Evolutionary conservation across 2,329 filamentous ascomycete species (phyloP).

Genomic region (Microcyclosporella mali): DNA sequence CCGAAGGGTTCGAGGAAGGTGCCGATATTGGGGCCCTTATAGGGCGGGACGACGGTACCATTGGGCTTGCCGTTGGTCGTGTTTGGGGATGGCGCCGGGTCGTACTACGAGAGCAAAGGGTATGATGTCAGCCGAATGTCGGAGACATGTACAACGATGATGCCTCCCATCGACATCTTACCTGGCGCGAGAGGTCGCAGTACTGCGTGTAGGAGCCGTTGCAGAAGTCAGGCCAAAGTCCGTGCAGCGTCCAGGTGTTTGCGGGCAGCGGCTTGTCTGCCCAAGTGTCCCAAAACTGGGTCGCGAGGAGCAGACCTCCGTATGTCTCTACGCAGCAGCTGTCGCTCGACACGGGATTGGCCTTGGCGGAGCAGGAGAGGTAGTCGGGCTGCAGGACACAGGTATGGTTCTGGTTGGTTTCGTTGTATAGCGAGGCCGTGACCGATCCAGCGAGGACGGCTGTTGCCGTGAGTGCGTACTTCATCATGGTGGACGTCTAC

Average conservation of each 20-base stretch:
- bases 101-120: constrained; percentile 54
- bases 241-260: constrained; percentile 55
- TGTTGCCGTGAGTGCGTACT: constrained; percentile 8
- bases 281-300: constrained; percentile 61
- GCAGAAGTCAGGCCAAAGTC: constrained; percentile 52
- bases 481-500: constrained; percentile 15
- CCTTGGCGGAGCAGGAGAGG: constrained; percentile 47
- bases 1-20: constrained; percentile 55
- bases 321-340: constrained; percentile 61
- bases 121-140: no score
- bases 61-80: constrained; percentile 53
- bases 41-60: constrained; percentile 50
- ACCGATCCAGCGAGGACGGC: constrained; percentile 14
- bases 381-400: constrained; percentile 40
- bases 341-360: constrained; percentile 43
- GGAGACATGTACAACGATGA: no score
- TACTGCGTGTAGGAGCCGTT: constrained; percentile 60
- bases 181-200: constrained; percentile 51
- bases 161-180: no score
- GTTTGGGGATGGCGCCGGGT: constrained; percentile 53
- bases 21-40: constrained; percentile 52
- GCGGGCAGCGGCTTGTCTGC: constrained; percentile 56
- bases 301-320: constrained; percentile 56
- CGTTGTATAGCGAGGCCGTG: constrained; percentile 40
- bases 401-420: constrained; percentile 51